Evolutionary conservation across 148 eudicot genomes (phyloP), one percentile per base, ranked within the genome.

Genomic region (Selenicereus undatus): DNA sequence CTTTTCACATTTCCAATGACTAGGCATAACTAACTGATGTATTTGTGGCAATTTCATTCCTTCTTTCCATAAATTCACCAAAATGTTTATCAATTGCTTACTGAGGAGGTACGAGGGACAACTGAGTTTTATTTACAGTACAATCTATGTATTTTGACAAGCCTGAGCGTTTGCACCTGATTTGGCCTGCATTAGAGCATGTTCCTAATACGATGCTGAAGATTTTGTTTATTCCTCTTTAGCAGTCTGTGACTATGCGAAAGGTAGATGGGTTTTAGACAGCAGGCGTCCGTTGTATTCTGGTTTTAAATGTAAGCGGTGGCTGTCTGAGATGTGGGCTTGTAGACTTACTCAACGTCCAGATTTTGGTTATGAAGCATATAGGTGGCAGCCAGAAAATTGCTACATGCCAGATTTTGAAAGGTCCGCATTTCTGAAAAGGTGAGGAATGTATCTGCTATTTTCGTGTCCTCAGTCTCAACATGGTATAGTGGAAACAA

Each of bases 271-370:
- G 93, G 80, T 90, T 72, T 83, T 78, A 35, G 91, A 88, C 72
- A 71, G 74, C n/a, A 81, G 74, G 78, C 83, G 88, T 58, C 93
- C 91, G 11, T 76, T 90, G 60, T 90, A 90, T 86, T 90, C 91
- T 68, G 93, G 93, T 39, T 87, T 80, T 71, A 84, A 87, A 32
- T 90, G 93, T 72, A 90, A 90, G 85, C 89, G 82, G 79, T 90
- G 93, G 93, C 77, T 90, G 56, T 90, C 93, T 13, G 90, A 87
- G 75, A 84, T 88, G 89, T 90, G 93, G 93, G 89, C 93, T 43
- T 90, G 93, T 82, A 86, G 93, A 73, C 84, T 90, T 80, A 87
- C 91, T 1, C 87, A 86, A 70, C 88, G 93, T 17, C 82, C 89
- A 45, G 93, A 90, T 84, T 90, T 90, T 77, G 85, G 89, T 69